Evolutionary conservation across 2,329 filamentous ascomycete species (phyloP).

Genomic region (Pseudogymnoascus sp.): DNA sequence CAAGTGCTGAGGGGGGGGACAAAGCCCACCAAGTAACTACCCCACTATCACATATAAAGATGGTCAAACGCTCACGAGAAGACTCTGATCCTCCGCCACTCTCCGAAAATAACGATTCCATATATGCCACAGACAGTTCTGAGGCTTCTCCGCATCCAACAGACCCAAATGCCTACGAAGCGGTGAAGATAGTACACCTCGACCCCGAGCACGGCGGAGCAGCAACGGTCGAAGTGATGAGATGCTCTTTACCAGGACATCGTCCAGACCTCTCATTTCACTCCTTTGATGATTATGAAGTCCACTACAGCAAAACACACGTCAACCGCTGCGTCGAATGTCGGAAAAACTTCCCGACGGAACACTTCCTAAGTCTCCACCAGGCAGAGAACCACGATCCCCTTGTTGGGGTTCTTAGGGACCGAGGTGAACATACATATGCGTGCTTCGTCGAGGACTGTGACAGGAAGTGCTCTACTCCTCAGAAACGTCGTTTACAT

Average conservation of each 20-base stretch:
- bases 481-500: conserved; percentile 79
- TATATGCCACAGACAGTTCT: conserved; percentile 14
- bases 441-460: conserved; percentile 87
- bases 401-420: conserved; percentile 62
- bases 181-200: conserved; percentile 53
- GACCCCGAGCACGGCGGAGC: conserved; percentile 45
- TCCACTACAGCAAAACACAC: conserved; percentile 76
- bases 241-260: conserved; percentile 77
- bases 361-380: conserved; percentile 72
- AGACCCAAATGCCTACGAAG: conserved; percentile 19
- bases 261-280: conserved; percentile 61
- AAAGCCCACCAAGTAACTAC: conserved; percentile 26
- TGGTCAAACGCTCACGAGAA: conserved; percentile 55
- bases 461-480: conserved; percentile 74
- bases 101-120: not conserved
- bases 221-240: conserved; percentile 46
- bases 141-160: conserved; percentile 25
- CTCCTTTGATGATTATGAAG: conserved; percentile 74
- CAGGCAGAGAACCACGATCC: conserved; percentile 90
- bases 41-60: conserved; percentile 32
- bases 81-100: conserved; percentile 37
- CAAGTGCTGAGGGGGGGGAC: conserved; percentile 9
- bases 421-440: conserved; percentile 84
- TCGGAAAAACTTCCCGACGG: conserved; percentile 78
- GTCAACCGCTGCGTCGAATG: conserved; percentile 81